phyloP scores from a whole-genome alignment of 768 basidiomycete genomes.

The Leccinum broughii region DNA sequence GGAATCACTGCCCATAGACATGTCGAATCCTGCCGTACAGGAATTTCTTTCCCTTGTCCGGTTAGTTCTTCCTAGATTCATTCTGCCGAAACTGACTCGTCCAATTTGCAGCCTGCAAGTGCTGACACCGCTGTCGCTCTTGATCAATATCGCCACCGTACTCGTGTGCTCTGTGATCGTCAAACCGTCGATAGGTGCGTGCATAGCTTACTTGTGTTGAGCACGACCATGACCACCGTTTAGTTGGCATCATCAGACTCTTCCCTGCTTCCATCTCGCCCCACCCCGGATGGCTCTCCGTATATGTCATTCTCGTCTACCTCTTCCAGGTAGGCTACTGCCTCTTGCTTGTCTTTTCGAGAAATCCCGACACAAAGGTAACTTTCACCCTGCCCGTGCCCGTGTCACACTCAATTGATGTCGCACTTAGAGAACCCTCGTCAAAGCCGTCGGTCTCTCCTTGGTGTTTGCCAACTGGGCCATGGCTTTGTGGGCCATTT shows the following conservation, averaged over 20 bases:
- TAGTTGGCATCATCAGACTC: constrained; percentile 50
- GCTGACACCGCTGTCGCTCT: constrained; percentile 78
- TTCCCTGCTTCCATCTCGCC: constrained; percentile 78
- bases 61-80: constrained; percentile 25
- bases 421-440: constrained; percentile 53
- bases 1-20: constrained; percentile 60
- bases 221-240: background rate
- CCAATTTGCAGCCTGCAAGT: constrained; percentile 64
- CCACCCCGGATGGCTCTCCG: constrained; percentile 50
- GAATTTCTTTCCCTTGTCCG: constrained; percentile 69
- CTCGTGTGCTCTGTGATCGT: constrained; percentile 69
- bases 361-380: constrained; percentile 81
- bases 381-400: rapidly evolving
- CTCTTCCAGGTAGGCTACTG: constrained; percentile 81
- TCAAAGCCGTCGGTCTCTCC: constrained; percentile 77
- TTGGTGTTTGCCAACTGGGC: constrained; percentile 79
- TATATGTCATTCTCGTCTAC: constrained; percentile 63
- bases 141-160: constrained; percentile 75
- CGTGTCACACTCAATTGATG: background rate
- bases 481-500: constrained; percentile 77
- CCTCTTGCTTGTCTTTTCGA: constrained; percentile 66
- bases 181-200: constrained; percentile 59
- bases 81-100: background rate
- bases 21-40: constrained; percentile 57
- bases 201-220: background rate